Evolutionary conservation across 2,329 filamentous ascomycete genomes (phyloP), one percentile per base, ranked within the genome.

Genomic region (Periconia sp.): DNA sequence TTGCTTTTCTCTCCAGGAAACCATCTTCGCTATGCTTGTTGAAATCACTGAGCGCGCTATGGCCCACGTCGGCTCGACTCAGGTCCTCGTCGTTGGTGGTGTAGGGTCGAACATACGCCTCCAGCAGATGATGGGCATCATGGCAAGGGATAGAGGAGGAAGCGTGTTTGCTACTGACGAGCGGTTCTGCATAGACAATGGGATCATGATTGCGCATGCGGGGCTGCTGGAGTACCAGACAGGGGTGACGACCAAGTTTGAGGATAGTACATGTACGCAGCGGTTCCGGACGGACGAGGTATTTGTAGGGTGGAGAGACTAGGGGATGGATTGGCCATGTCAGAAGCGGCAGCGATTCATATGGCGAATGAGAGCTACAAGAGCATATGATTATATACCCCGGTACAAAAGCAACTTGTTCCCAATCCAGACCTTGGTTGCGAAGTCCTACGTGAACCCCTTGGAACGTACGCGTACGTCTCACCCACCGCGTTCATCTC

Each of bases 121-220:
- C 56, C 94, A 99, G 75, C 84, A 95, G 61, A 99, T 99, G 94
- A 99, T 99, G 94, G 92, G 89, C 12, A 78, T 87, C 33, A 99
- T 99, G 94, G 92, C 92, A 12, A 78, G 78, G 31, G 92, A 96
- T 69, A 78, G 94, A 25, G 89, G 91, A 39, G 94, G 94, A 4
- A 92, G 84, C 61, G 89, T 97, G 3, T 96, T 88, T 73, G 92
- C 94, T 17, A 97, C 92, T 0, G 94, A 99, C 68, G 94, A 99
- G 77, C 80, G 94, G 32, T 99, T 96, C 69, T 99, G 94, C 69
- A 99, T 99, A 59, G 94, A 99, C 72, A 99, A 99, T 62, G 94
- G 94, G 35, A 97, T 99, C 66, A 99, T 99, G 94, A 99, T 99
- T 74, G 94, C 94, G 1, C 92, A 99, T 70, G 94, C 94, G 2